phyloP scores from a whole-genome alignment of 805 yeast species.

The Saccharomycopsis malanga region DNA sequence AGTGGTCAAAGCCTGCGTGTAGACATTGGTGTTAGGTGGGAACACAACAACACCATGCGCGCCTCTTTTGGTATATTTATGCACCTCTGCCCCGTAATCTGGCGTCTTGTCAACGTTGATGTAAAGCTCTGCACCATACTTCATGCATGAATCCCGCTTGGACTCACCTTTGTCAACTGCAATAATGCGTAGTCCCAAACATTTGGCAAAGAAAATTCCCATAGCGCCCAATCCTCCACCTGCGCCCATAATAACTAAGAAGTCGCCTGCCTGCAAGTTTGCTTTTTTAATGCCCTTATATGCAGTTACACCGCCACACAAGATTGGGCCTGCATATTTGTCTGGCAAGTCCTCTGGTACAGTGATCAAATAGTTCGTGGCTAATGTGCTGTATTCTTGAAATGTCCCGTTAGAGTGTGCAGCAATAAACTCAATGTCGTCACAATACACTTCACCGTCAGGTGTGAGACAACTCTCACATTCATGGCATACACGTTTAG shows the following conservation, averaged over 20 bases:
- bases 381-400: slow-evolving; percentile 62
- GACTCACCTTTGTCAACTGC: slow-evolving; percentile 73
- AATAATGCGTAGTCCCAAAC: slow-evolving; percentile 65
- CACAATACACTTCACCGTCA: slow-evolving; percentile 42
- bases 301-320: slow-evolving; percentile 64
- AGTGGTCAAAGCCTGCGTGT: slow-evolving; percentile 21
- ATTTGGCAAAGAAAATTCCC: slow-evolving; percentile 69
- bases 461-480: slow-evolving; percentile 24
- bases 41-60: slow-evolving; percentile 54
- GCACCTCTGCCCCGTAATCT: slow-evolving; percentile 39
- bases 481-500: slow-evolving; percentile 23
- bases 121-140: slow-evolving; percentile 57
- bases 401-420: slow-evolving; percentile 66
- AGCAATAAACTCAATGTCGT: slow-evolving; percentile 63
- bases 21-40: slow-evolving; percentile 19
- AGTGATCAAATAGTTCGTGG: slow-evolving; percentile 55
- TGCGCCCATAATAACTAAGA: slow-evolving; percentile 73
- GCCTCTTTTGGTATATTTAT: slow-evolving; percentile 51
- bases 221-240: slow-evolving; percentile 77
- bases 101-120: slow-evolving; percentile 48
- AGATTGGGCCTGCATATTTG: slow-evolving; percentile 44
- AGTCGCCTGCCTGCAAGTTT: slow-evolving; percentile 53
- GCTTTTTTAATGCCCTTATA: slow-evolving; percentile 64
- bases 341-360: slow-evolving; percentile 39
- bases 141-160: slow-evolving; percentile 45